Base-by-base conservation (phyloP, 2,329 filamentous ascomycete species). In the Hypoxylon rubiginosum region DNA sequence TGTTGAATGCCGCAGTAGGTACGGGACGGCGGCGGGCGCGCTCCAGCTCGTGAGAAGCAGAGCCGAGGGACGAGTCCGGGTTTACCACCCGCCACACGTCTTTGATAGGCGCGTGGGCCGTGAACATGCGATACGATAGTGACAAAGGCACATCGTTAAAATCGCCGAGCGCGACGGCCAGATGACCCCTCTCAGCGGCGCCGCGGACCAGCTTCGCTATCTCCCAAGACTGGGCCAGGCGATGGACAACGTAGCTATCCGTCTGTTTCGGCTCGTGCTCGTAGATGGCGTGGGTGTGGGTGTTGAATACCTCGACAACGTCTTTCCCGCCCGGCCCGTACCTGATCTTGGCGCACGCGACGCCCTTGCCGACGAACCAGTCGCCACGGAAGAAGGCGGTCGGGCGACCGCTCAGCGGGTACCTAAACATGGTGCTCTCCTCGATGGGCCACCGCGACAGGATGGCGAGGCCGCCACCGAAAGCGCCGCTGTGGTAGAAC, bases 91-190 rank as follows among this genome's bases (percentile, higher is more conserved):
- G 88, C 96, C 96, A 99, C 21, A 90, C 89, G 77, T 99, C 96
- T 48, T 86, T 86, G 28, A 97, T 90, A 13, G 91, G 90, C 9
- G 91, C 89, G 75, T 94, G 90, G 3, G 90, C 88, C 62, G 91
- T 92, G 71, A 99, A 90, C 69, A 98, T 85, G 58, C 90, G 88
- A 81, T 98, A 93, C 32, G 92, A 91, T 67, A 97, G 88, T 26
- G 93, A 97, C 43, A 91, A 80, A 0, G 96, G 96, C n/a, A 93
- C 83, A 91, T 97, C 97, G 81, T 98, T 98, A 82, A 98, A 97
- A 82, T 98, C 96, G 26, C 96, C 96, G 58, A 97, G 82, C 5
- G 90, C 94, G 46, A 98, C 83, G 55, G 94, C 94, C 30, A 98
- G 84, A 77, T 95, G 92, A 6, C 94, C 93, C 13, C 91, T 85